Base-by-base conservation (phyloP, 1,284 basidiomycete genomes). In the Neonothopanus nambi region DNA sequence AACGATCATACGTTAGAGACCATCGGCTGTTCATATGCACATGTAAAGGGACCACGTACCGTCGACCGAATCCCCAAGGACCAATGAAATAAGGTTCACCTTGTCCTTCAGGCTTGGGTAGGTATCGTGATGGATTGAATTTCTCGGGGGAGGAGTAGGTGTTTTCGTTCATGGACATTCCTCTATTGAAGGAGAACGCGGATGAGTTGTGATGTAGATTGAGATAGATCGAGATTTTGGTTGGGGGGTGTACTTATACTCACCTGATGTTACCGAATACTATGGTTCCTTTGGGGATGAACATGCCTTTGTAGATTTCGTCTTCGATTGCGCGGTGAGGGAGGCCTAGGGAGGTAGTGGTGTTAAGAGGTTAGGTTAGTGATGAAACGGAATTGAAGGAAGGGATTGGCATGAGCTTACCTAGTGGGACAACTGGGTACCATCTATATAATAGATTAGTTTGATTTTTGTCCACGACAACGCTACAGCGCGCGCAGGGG, bases 81-180 rank as follows among this genome's bases (percentile, higher is more conserved):
- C 21, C 23, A 39, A 36, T 46, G 9, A 43, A 39, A 17, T 46
- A 26, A 35, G 36, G 28, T 4, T 51, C 41, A 20, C 28, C 42
- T 4, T 30, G 17, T 15, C 18, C 17, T 17, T 38, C 48, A 12
- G 39, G 30, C n/a, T 44, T n/a, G 23, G 48, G 42, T 17, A 62
- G 5, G 36, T 59, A 62, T 24, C 62, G 57, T 18, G 57, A 51
- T 1, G 62, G 62, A 12, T 58, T 52, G 41, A 62, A 62, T 11
- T 33, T 43, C 20, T 44, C 18, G 11, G 62, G 57, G 15, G 54
- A 36, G 7, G 57, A 51, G 43, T 59, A 63, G 11, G 47, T 38
- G 1, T 59, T 51, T 17, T 55, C 44, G 47, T 63, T 54, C 21
- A 59, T 54, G 5, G 60, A 42, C 24, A 62, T 63, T 51, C 65